These are phyloP conservation scores for Rhizopogon rudus DNA, from an alignment of 768 basidiomycete species.

Conservation along the genomic window DNA sequence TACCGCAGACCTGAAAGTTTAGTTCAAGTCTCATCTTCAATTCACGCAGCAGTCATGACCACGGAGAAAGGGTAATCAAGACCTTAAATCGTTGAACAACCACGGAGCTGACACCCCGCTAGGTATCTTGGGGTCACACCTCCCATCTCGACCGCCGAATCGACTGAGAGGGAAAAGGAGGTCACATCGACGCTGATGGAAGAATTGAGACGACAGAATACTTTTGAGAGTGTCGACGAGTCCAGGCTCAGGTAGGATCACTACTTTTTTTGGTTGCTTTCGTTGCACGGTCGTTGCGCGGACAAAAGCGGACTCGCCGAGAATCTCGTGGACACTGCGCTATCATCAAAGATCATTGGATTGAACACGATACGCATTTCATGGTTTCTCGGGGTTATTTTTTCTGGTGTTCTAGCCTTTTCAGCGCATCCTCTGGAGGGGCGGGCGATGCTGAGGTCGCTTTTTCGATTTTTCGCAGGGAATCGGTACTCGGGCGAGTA, in stretches of 20 bases:
- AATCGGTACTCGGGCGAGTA: conserved; percentile 87
- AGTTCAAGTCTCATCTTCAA: background rate
- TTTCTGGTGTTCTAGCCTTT: background rate
- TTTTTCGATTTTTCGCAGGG: conserved; percentile 46
- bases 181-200: conserved; percentile 85
- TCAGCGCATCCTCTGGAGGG: background rate
- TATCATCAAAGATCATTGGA: background rate
- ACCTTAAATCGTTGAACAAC: conserved; percentile 6
- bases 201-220: conserved; percentile 79
- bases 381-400: background rate
- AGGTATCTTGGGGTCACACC: conserved; percentile 82
- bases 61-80: conserved; percentile 36
- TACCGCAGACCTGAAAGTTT: background rate
- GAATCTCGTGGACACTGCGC: background rate
- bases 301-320: background rate
- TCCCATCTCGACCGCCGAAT: conserved; percentile 75
- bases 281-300: background rate
- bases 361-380: background rate
- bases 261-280: conserved; percentile 3
- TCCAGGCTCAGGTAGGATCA: conserved; percentile 70
- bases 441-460: conserved; percentile 15
- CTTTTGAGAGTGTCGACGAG: conserved; percentile 89
- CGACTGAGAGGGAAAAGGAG: conserved; percentile 74
- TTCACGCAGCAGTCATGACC: conserved; percentile 24
- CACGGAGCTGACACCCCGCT: conserved; percentile 9